Base-by-base conservation (phyloP, 2,329 filamentous ascomycete genomes). In the Coniochaeta sp. region DNA sequence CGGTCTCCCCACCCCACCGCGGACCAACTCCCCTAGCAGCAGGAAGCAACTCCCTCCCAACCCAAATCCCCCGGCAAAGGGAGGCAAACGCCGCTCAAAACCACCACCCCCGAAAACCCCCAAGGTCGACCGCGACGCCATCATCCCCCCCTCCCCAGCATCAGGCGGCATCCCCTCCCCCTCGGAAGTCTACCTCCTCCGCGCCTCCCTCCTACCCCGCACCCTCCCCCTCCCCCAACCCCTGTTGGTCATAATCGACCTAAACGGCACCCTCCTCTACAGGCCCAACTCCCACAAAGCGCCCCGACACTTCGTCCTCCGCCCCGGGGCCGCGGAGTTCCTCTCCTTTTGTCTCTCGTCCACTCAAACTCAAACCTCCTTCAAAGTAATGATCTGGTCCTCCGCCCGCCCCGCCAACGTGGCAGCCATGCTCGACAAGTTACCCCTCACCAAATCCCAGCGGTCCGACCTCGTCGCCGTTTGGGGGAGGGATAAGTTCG, bases 311-410 rank as follows among this genome's bases (percentile, higher is more conserved):
- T 88, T 91, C 64, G 69, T 83, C 40, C 70, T 77, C 57, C 86
- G 94, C 1, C 88, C 88, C 0, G 76, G 84, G 56, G 78, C 94
- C 1, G 61, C 71, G 3, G 58, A 71, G 0, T 96, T 99, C 66
- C 71, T 97, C 3, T 63, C 76, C 26, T 89, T 91, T 65, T 80
- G 91, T 58, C 77, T 95, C 58, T n/a, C n/a, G n/a, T n/a, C n/a
- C n/a, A n/a, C n/a, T n/a, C n/a, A n/a, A n/a, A n/a, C n/a, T n/a
- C n/a, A n/a, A n/a, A 69, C 79, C 12, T 83, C 85, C 53, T 92
- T 95, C 71, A 74, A 76, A 50, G 86, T 96, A 27, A 89, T 91
- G 71, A 81, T 97, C 53, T 99, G 92, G 91, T 95, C 92, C 1
- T 95, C 89, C 6, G 91, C 92, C 0, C 80, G 77, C 18, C 85